These are phyloP conservation scores for Alopecurus myosuroides DNA, from an alignment of 176 grass and related monocot genomes.

Conservation along the genomic window DNA sequence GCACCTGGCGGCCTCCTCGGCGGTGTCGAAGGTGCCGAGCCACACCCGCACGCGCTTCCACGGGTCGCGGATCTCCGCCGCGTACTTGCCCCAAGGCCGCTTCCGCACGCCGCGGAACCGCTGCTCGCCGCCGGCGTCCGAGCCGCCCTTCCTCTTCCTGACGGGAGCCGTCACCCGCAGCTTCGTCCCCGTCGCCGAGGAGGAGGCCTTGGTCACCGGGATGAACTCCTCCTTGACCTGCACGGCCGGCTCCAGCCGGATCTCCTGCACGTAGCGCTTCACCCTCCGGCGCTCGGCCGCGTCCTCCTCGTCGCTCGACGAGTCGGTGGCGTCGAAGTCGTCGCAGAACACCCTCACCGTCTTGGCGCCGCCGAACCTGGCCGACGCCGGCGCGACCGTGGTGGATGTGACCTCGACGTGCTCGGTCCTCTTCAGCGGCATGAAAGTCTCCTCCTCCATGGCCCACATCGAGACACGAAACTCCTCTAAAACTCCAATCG, in stretches of 20 bases:
- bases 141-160: slow-evolving; percentile 34
- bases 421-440: slow-evolving; percentile 57
- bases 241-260: slow-evolving; percentile 40
- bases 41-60: slow-evolving; percentile 74
- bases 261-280: slow-evolving; percentile 79
- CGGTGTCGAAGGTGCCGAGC: slow-evolving; percentile 94
- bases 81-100: slow-evolving; percentile 97
- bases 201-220: not conserved
- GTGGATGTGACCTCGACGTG: slow-evolving; percentile 62
- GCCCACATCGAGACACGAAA: not conserved
- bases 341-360: slow-evolving; percentile 70
- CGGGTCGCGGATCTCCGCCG: slow-evolving; percentile 98
- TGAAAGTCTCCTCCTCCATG: slow-evolving; percentile 42
- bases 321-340: slow-evolving; percentile 86
- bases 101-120: slow-evolving; percentile 87
- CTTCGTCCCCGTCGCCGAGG: not conserved
- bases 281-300: slow-evolving; percentile 25
- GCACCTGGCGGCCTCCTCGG: slow-evolving; percentile 90
- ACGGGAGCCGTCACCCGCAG: not conserved
- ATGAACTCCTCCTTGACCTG: not conserved
- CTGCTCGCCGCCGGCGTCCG: slow-evolving; percentile 24
- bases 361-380: not conserved
- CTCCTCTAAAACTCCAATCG: slow-evolving; percentile 17
- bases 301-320: slow-evolving; percentile 63
- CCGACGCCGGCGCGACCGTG: not conserved